These are phyloP conservation scores for Coemansia sp. DNA, from an alignment of 192 early-diverging fungal genomes.

Conservation along the genomic window DNA sequence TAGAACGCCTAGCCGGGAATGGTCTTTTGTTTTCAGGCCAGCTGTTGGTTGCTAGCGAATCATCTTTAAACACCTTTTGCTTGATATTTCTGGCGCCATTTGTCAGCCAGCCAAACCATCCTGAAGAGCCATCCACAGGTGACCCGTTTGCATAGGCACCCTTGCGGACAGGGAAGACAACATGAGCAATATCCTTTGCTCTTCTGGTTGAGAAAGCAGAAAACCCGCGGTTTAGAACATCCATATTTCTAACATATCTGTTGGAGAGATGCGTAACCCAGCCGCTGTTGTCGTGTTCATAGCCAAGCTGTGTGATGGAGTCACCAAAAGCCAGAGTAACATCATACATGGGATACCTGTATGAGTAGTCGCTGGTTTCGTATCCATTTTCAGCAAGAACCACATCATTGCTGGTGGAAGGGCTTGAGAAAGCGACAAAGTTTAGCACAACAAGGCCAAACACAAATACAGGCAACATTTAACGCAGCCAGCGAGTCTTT, in stretches of 20 bases:
- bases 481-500: background rate
- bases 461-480: background rate
- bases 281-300: constrained; percentile 41
- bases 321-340: constrained; percentile 42
- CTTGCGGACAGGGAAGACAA: constrained; percentile 49
- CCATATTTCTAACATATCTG: constrained; percentile 66
- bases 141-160: background rate
- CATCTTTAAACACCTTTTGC: background rate
- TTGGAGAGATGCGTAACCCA: constrained; percentile 57
- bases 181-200: constrained; percentile 56
- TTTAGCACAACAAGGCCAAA: background rate
- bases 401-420: too few relatives aligned
- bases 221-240: constrained; percentile 79
- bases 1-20: background rate
- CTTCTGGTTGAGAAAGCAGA: constrained; percentile 74
- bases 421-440: background rate
- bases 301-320: constrained; percentile 40
- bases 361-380: background rate
- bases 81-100: background rate
- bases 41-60: background rate
- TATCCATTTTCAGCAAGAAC: background rate
- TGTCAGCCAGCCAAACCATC: background rate
- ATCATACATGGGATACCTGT: constrained; percentile 24
- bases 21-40: constrained; percentile 4
- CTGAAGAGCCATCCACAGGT: background rate